Evolutionary conservation across 345 rosid genomes (phyloP), one percentile per base, ranked within the genome.

Genomic region (Pistacia atlantica): DNA sequence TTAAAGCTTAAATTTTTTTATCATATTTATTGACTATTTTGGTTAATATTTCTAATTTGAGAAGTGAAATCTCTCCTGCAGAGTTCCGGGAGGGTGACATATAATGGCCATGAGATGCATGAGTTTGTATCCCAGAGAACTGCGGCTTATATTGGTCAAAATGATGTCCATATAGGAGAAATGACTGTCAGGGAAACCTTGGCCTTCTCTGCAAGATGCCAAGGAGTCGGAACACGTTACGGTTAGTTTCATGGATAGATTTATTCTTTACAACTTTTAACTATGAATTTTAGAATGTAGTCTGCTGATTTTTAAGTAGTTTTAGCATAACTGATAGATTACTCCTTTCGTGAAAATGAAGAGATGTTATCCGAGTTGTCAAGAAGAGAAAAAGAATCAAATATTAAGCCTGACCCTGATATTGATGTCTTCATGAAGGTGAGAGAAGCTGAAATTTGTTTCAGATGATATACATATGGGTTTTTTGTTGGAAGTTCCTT

Each of bases 141-240:
- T 0, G 86, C 90, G 37, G 87, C 90, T 65, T 89, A 89, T 71
- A 88, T 90, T 37, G 88, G 97, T 64, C 97, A 94, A 76, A 81
- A 90, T 52, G 98, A 94, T 90, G 79, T 89, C 60, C 98, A 94
- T 49, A 86, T 91, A 3, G 90, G 86, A 52, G 93, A 91, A 67
- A 82, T 94, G 97, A 93, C 98, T 0, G 94, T 94, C 2, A 88
- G 94, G 73, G 98, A 94, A 80, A 94, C 98, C 63, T 78, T 94
- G 84, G 91, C 91, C 48, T 94, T 94, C 81, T 89, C 97, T 0
- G 97, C 97, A 13, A 85, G 86, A 80, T 92, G 93, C 82, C 98
- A 92, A 76, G 92, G 94, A 9, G 89, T 89, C 37, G 97, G 98
- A 75, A 5, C 75, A 0, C 86, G 79, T 28, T 85, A 87, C 4